Evolutionary conservation across 768 basidiomycete genomes (phyloP), one percentile per base, ranked within the genome.

Genomic region (Pulveroboletus sp.): DNA sequence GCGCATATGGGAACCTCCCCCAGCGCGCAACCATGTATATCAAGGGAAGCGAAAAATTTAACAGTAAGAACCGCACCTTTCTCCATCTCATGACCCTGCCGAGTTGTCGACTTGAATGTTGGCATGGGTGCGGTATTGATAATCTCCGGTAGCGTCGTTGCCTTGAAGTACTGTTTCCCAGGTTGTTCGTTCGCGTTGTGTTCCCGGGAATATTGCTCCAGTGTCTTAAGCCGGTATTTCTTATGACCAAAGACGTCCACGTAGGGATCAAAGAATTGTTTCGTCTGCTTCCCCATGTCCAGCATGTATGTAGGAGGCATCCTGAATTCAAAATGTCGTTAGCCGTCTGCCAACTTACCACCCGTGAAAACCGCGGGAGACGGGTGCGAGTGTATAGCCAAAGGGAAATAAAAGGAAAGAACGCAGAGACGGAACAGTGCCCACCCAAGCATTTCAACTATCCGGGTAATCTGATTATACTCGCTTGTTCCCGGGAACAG

Each of bases 401-500:
- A 40, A 17, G 39, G 15, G 33, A 43, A 37, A 49, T 33, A 5
- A 53, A 46, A 38, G 21, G 21, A 31, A 38, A 18, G 30, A 41
- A 46, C 26, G 32, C 36, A 31, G 31, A 47, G 35, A 43, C 32
- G 13, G 37, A 50, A 38, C 14, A 18, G 42, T 15, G 75, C 90
- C 31, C 67, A 95, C 93, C 96, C 96, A 24, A 99, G 82, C 93
- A 98, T 97, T 62, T 98, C 96, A 30, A 96, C 85, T 46, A 99
- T 98, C 51, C 96, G 78, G 18, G 91, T 93, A 47, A 98, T 78
- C 67, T 99, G 96, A 70, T 99, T 99, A 71, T 96, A 99, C 71
- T 99, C 96, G 75, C 93, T 96, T 32, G 96, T 98, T 21, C 96
- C 96, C 3, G 96, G 96, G 72, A 99, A 99, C 14, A 98, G 74